Percentiles rank a stretch among this genome's conserved stretches.
phyloP scores from a whole-genome alignment of 1,284 basidiomycete genomes.

The Cryptococcus floricola region DNA sequence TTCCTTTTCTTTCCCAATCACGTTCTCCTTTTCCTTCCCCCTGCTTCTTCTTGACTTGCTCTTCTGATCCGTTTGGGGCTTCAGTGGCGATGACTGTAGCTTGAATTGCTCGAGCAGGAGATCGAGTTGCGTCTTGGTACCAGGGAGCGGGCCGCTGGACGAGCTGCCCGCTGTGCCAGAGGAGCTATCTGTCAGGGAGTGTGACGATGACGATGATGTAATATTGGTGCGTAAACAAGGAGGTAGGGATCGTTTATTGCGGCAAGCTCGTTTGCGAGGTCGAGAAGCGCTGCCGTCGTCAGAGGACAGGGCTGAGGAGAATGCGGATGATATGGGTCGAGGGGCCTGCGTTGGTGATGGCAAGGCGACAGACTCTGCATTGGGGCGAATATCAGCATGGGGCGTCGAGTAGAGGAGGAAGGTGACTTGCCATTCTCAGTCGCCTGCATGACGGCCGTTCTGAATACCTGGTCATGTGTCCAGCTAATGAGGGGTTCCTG shows the following conservation, averaged over 20 bases:
- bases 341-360: constrained; percentile 27
- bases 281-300: constrained; percentile 1
- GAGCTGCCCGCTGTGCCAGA: background rate
- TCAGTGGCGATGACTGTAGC: constrained; percentile 6
- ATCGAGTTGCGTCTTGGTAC: constrained; percentile 10
- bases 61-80: background rate
- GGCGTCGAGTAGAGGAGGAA: background rate
- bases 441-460: constrained; percentile 14
- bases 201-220: background rate
- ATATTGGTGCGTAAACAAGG: background rate
- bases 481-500: constrained; percentile 13
- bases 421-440: constrained; percentile 18
- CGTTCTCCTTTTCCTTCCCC: background rate
- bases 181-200: constrained; percentile 2
- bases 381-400: background rate
- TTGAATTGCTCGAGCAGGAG: constrained; percentile 10
- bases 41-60: background rate
- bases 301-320: constrained; percentile 14
- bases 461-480: constrained; percentile 20
- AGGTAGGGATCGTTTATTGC: constrained; percentile 13
- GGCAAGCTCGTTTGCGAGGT: constrained; percentile 21
- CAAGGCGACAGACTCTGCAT: constrained; percentile 8
- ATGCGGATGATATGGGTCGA: constrained; percentile 18
- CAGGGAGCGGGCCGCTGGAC: too few species aligned
- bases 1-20: background rate